These are phyloP conservation scores for Globisporangium canariense DNA, from an alignment of 352 stramenopile species.

Conservation along the genomic window DNA sequence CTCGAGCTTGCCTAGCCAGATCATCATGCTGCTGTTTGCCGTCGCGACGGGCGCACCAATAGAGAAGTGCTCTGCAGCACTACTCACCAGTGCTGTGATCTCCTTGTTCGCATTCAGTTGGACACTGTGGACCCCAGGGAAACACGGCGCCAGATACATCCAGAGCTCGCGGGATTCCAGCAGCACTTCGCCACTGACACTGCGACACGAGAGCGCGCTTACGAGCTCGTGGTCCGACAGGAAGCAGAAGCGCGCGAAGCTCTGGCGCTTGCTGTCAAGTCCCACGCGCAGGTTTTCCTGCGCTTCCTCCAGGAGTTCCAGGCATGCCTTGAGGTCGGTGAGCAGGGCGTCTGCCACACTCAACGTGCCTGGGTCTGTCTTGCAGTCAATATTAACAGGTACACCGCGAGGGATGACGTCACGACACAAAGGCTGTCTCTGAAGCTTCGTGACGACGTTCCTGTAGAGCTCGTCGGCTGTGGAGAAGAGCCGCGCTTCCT, in stretches of 20 bases:
- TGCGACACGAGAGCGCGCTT: conserved; percentile 28
- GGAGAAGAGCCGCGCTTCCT: conserved; percentile 42
- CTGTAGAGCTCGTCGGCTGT: conserved; percentile 42
- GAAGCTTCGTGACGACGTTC: conserved; percentile 23
- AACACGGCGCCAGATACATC: conserved; percentile 46
- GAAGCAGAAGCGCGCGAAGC: conserved; percentile 71
- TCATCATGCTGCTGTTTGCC: conserved; percentile 24
- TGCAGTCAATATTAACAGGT: no score
- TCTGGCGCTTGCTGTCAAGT: conserved; percentile 45
- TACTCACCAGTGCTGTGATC: conserved; percentile 54
- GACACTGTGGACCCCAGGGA: conserved; percentile 50
- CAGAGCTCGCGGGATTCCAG: conserved; percentile 31
- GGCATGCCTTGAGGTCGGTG: conserved; percentile 33
- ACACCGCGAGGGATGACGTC: conserved; percentile 23
- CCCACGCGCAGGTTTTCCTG: conserved; percentile 37
- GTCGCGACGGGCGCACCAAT: conserved; percentile 57
- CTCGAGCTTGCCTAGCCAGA: conserved; percentile 67
- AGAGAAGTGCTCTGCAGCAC: conserved; percentile 45
- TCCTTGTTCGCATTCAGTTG: conserved; percentile 47
- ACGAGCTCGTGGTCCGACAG: conserved; percentile 64
- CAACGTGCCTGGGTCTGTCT: neutral
- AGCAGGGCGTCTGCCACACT: conserved; percentile 18
- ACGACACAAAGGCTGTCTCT: conserved; percentile 29
- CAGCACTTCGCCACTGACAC: neutral
- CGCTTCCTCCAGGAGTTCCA: conserved; percentile 40